Evolutionary conservation across 306 rosid genomes (phyloP), one percentile per base, ranked within the genome.

Genomic region (Glycine tomentella): DNA sequence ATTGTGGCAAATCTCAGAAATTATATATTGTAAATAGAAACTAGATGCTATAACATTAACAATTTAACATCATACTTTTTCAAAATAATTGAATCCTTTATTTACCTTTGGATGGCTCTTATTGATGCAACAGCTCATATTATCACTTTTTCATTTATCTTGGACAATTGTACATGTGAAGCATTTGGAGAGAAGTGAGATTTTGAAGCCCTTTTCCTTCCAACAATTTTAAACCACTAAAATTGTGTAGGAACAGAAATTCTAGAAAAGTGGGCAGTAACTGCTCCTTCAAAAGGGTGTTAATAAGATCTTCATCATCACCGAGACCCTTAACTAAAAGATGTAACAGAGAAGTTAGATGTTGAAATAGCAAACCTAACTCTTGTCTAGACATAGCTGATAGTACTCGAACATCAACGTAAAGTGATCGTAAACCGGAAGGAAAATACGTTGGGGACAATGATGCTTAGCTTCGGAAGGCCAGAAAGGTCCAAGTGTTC

Each of bases 141-240:
- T 25, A 65, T 61, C 15, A 75, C 59, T 46, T 74, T 3, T 4
- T 10, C 25, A 17, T 57, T 42, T 46, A 76, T 62, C 2, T 25
- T 6, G 58, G 58, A 48, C 75, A 69, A 3, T 48, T 3, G 44
- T 25, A 3, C 12, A 69, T 48, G 44, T 31, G 4, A 4, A 70
- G 25, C 40, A 20, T 9, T 48, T 48, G 36, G 44, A 69, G 75
- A 69, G 75, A 69, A 69, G 44, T 48, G 58, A 69, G 75, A 58
- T 20, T 58, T 58, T 20, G 38, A 58, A 58, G 65, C 65, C 65
- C 65, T 58, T 58, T 58, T 58, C 65, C 65, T 58, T 58, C 65
- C 65, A 58, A 58, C 38, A 58, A 58, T 36, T 58, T 58, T 20
- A 58, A 69, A 20, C 44, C 44, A 6, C 7, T 8, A 2, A 69